These are phyloP conservation scores for Solanum hybrid DNA, from an alignment of 305 asterid genomes.

Conservation along the genomic window DNA sequence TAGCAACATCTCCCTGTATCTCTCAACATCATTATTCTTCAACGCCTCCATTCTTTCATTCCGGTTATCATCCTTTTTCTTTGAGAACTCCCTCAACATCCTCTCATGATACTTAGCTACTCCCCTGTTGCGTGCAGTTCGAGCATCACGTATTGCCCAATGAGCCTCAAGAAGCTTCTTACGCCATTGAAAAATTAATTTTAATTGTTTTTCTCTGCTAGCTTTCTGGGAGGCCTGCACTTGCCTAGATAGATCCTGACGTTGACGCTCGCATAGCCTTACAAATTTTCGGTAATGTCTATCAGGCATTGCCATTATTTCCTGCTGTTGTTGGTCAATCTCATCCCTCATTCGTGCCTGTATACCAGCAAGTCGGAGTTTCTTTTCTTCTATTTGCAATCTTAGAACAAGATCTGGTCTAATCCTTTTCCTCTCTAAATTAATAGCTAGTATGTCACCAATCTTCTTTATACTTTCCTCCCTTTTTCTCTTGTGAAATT, in stretches of 20 bases:
- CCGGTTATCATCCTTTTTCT: conserved; percentile 85
- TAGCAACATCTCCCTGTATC: conserved; percentile 96
- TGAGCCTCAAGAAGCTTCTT: conserved; percentile 98
- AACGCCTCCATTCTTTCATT: conserved; percentile 97
- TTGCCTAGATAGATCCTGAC: conserved; percentile 90
- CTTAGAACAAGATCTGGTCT: conserved; percentile 83
- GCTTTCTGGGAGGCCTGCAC: conserved; percentile 81
- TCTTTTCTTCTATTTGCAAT: conserved; percentile 90
- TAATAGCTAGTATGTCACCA: conserved; percentile 64
- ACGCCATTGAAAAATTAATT: conserved; percentile 94
- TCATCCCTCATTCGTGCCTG: conserved; percentile 91
- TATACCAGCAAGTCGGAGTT: conserved; percentile 79
- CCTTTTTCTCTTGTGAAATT: conserved; percentile 51
- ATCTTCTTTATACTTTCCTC: conserved; percentile 59
- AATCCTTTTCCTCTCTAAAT: conserved; percentile 91
- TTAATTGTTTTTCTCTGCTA: conserved; percentile 82
- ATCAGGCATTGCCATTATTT: conserved; percentile 99
- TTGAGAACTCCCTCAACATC: conserved; percentile 95
- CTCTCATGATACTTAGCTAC: conserved; percentile 98
- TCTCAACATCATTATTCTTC: conserved; percentile 95
- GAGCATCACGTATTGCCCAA: conserved; percentile 98
- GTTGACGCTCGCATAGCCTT: conserved; percentile 93
- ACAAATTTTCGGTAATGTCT: conserved; percentile 92
- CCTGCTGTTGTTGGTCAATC: conserved; percentile 91
- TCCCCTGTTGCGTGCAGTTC: conserved; percentile 94